Base-by-base conservation (phyloP, 139 green algal genomes). In the Picochlorum costavermella region DNA sequence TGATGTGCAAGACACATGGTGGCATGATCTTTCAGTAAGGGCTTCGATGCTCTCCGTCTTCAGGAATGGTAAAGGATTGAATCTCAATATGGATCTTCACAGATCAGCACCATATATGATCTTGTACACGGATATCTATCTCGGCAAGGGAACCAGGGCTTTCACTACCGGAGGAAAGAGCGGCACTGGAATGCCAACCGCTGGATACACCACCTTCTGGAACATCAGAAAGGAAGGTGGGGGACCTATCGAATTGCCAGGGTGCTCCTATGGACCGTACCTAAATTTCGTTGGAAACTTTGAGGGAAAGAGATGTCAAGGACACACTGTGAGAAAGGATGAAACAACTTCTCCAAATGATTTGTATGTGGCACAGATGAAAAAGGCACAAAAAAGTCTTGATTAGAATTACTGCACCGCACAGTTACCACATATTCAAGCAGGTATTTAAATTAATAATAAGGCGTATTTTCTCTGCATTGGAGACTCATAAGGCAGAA, bases 201-300 rank as follows among this genome's bases (percentile, higher is more conserved):
- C 55, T 60, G 50, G 48, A 5, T 70, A 50, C 16, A 64, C 63
- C 4, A 64, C 63, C 4, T 70, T 50, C 33, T 70, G 63, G 63
- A 70, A 70, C 63, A 45, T 70, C 17, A 57, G 61, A 11, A 67
- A 44, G 4, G 31, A 30, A 33, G 10, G 1, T 23, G 31, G 6
- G 10, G 14, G 13, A n/a, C 23, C 25, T 5, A 59, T 43, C 45
- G n/a, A 20, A 17, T 45, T 46, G 6, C 36, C 25, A 12, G 43
- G 29, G 30, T 68, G 62, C 23, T 14, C n/a, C 6, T 68, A 63
- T 57, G 62, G 62, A 10, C 37, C 43, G 16, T 43, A 68, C 10
- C 0, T 68, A 1, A 59, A 33, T 8, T 62, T 68, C 23, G 4
- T 60, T 33, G 62, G 62, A 5, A 59, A 59, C 9, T 59, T 59